phyloP scores from a whole-genome alignment of 768 basidiomycete genomes.

The Podaxis carcinomalis region DNA sequence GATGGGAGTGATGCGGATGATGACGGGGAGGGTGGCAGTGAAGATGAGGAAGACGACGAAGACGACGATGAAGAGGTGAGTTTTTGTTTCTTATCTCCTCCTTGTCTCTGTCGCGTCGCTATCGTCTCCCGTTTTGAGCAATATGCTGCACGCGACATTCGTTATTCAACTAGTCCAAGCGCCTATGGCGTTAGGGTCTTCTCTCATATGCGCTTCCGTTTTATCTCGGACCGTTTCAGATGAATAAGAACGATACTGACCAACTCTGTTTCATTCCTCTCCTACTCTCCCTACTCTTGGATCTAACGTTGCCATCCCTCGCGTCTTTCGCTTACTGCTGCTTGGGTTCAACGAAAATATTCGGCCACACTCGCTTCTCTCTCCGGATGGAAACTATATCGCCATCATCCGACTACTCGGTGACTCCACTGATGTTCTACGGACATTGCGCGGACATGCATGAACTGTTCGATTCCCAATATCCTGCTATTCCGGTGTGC shows the following conservation, averaged over 20 bases:
- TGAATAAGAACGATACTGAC: not conserved
- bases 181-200: not conserved
- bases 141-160: not conserved
- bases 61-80: constrained; percentile 55
- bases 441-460: too few species aligned
- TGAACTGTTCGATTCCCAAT: too few species aligned
- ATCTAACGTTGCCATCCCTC: not conserved
- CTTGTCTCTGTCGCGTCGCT: not conserved
- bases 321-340: not conserved
- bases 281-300: not conserved
- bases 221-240: not conserved
- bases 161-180: not conserved
- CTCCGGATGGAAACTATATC: too few species aligned
- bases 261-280: not conserved
- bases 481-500: not conserved
- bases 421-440: too few species aligned
- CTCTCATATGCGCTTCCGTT: not conserved
- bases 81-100: constrained; percentile 15
- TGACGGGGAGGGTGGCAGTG: constrained; percentile 55
- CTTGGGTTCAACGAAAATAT: too few species aligned
- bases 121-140: not conserved
- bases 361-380: too few species aligned
- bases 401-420: too few species aligned
- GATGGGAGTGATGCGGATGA: constrained; percentile 61
- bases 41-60: constrained; percentile 63